Evolutionary conservation across 495 filamentous ascomycete species (phyloP).

Genomic region (Annulohypoxylon nitens): DNA sequence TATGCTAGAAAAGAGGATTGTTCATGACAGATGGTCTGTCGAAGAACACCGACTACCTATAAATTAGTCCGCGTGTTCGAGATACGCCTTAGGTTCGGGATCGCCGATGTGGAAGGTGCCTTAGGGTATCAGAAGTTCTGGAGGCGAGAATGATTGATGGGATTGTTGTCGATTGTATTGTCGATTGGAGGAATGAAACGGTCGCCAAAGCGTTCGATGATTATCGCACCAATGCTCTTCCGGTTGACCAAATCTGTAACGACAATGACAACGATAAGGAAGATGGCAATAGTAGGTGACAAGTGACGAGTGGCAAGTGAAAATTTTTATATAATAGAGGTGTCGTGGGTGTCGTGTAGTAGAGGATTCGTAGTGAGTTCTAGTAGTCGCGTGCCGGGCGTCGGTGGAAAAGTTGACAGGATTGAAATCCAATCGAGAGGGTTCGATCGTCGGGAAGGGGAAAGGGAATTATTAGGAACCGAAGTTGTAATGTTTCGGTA

Average conservation of each 20-base stretch:
- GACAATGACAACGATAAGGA: neutral
- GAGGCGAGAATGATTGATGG: neutral
- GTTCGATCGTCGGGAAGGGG: conserved; percentile 1
- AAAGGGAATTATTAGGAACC: neutral
- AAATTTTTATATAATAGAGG: neutral
- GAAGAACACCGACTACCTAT: conserved; percentile 17
- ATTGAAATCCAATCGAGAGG: conserved; percentile 3
- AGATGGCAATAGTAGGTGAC: neutral
- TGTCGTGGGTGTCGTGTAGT: neutral
- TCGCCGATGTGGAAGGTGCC: neutral
- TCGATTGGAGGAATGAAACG: neutral
- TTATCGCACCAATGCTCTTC: neutral
- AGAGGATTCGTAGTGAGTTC: neutral
- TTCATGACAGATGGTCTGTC: conserved; percentile 41
- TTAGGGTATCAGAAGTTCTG: neutral
- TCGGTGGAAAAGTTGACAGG: neutral
- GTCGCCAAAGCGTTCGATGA: neutral
- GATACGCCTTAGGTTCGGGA: neutral
- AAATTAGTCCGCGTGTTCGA: neutral
- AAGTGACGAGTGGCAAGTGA: no score
- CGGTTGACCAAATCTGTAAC: neutral
- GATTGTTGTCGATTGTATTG: neutral
- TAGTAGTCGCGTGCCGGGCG: conserved; percentile 9
- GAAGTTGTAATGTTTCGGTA: neutral
- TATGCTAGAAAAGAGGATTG: conserved; percentile 29